Base-by-base conservation (phyloP, 2,329 filamentous ascomycete species). In the Ophioceras dolichostomum region DNA sequence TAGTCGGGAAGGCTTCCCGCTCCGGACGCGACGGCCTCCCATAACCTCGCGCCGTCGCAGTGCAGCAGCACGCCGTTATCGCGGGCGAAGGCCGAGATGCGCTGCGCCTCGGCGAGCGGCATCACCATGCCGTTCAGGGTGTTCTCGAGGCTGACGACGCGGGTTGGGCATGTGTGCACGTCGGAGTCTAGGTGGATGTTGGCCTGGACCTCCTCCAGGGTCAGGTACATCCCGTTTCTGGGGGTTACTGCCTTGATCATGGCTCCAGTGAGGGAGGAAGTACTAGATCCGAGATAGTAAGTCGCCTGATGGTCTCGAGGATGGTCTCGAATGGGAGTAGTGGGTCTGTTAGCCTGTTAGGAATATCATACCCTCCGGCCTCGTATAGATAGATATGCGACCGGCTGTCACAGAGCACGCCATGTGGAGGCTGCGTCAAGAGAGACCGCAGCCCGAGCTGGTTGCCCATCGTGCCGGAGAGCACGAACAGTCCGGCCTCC, bases 381-480 rank as follows among this genome's bases (percentile, higher is more conserved):
- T 80, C 76, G 44, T 70, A 77, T 29, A 76, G 67, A 40, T 84
- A 64, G 40, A 95, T 83, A 54, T 95, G 89, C 4, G 77, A 73
- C 24, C 85, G 73, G 44, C 78, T 66, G 53, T 95, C 88, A 47
- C 82, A 85, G 8, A 95, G 62, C 5, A 95, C 73, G 7, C 73
- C 73, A 54, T 94, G 77, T 0, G 89, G 89, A 12, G 88, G 87
- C 42, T 84, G 80, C 1, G 67, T 71, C 12, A 95, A 68, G 41
- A 91, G 81, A 2, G 83, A 71, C 28, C 88, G 76, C 30, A 94
- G 68, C 0, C 82, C 79, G 14, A 95, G 66, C 56, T 94, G 87
- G 60, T 95, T 95, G 29, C 86, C 87, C 87, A 94, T 94, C 4
- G 88, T 94, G 4, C 89, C 89, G 0, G 84, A 91, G 41, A 93